Conservation (phyloP, 805 yeast genomes). For the Blastobotrys terrestris region DNA sequence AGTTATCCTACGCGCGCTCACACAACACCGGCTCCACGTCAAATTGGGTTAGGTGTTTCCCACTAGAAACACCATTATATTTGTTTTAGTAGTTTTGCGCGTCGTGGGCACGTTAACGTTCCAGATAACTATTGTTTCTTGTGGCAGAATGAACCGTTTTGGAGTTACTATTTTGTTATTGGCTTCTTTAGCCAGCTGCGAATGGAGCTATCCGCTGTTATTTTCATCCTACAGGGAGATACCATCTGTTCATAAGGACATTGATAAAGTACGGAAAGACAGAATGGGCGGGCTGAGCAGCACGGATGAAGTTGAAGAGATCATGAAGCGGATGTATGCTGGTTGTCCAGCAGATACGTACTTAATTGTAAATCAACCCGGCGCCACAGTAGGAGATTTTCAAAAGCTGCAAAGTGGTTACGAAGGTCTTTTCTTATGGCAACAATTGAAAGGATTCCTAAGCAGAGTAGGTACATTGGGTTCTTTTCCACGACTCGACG, state of each 20-base stretch:
- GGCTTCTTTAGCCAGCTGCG: background rate
- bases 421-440: conserved; percentile 13
- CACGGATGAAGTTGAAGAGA: conserved; percentile 6
- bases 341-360: conserved; percentile 50
- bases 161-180: background rate
- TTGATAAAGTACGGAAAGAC: conserved; percentile 14
- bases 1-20: too few species aligned
- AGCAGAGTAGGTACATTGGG: conserved; percentile 19
- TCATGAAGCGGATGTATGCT: conserved; percentile 30
- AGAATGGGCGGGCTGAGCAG: conserved; percentile 13
- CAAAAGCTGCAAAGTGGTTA: conserved; percentile 11
- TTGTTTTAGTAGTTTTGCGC: too few species aligned
- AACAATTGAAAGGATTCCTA: conserved; percentile 16
- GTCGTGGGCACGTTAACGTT: too few species aligned
- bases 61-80: too few species aligned
- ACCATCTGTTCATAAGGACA: conserved; percentile 12
- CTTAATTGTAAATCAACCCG: conserved; percentile 49
- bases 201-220: conserved; percentile 15
- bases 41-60: too few species aligned
- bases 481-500: conserved; percentile 23
- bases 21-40: too few species aligned
- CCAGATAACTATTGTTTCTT: background rate
- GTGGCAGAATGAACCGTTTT: background rate
- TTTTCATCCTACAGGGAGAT: conserved; percentile 15
- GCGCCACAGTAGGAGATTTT: conserved; percentile 45